phyloP scores from a whole-genome alignment of 768 basidiomycete species.

The Tylopilus plumbeoviolaceoides region DNA sequence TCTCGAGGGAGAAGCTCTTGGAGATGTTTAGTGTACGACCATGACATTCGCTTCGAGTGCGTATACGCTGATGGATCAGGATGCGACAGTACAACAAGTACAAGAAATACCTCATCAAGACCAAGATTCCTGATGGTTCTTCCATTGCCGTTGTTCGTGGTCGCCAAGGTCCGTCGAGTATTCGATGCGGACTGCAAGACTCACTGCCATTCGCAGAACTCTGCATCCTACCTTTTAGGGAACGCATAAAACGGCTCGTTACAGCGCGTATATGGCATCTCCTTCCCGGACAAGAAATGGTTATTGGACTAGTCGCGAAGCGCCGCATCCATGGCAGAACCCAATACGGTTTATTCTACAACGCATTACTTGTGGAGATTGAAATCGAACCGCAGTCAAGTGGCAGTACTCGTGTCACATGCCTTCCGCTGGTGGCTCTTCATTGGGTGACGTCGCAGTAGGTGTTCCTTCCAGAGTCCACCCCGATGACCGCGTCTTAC shows the following conservation, averaged over 20 bases:
- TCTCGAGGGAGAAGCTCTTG: slow-evolving; percentile 88
- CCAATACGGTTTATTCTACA: no score
- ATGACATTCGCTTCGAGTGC: not conserved
- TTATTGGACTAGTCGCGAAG: slow-evolving; percentile 90
- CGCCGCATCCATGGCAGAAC: no score
- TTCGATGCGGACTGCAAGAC: no score
- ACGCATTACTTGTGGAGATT: no score
- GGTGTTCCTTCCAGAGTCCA: no score
- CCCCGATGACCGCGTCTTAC: no score
- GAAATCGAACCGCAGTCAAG: no score
- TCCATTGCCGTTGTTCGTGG: slow-evolving; percentile 93
- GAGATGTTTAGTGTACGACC: slow-evolving; percentile 91
- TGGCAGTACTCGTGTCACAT: no score
- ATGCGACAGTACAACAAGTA: slow-evolving; percentile 92
- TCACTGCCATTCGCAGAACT: no score
- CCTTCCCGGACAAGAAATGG: slow-evolving; percentile 97
- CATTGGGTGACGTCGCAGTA: no score
- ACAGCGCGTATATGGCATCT: slow-evolving; percentile 96
- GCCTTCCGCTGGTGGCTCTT: no score
- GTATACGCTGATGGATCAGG: slow-evolving; percentile 1
- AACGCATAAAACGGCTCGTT: slow-evolving; percentile 90
- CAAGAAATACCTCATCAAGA: slow-evolving; percentile 92
- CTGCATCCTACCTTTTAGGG: slow-evolving; percentile 96
- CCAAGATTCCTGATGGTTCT: slow-evolving; percentile 93
- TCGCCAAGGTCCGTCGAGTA: slow-evolving; percentile 83